Evolutionary conservation across 148 eudicot species (phyloP).

Genomic region (Chenopodium formosanum): DNA sequence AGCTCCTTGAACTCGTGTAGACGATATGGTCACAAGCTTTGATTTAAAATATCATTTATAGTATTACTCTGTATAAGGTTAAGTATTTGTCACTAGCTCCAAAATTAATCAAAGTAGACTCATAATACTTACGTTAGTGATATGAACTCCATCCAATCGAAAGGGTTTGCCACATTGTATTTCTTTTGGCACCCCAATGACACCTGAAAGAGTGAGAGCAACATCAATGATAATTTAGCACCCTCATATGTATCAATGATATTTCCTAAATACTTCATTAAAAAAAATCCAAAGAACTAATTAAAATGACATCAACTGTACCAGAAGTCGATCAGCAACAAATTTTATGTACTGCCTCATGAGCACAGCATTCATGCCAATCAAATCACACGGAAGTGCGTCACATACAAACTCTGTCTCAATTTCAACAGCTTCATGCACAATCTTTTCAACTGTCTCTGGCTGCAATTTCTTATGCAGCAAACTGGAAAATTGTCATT

Average conservation of each 20-base stretch:
- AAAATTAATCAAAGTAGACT: not conserved
- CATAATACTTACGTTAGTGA: conserved; percentile 60
- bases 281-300: not conserved
- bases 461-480: conserved; percentile 41
- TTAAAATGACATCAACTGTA: conserved; percentile 21
- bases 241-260: not conserved
- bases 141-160: conserved; percentile 94
- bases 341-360: conserved; percentile 87
- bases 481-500: conserved; percentile 35
- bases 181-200: conserved; percentile 54
- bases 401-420: conserved; percentile 78
- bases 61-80: not conserved
- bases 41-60: not conserved
- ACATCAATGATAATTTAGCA: conserved; percentile 2
- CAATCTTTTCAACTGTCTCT: conserved; percentile 51
- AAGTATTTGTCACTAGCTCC: not conserved
- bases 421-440: conserved; percentile 79
- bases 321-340: conserved; percentile 79
- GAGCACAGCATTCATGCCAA: conserved; percentile 74
- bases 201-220: conserved; percentile 43
- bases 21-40: not conserved
- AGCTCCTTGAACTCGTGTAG: not conserved
- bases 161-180: conserved; percentile 72
- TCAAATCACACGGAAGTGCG: conserved; percentile 76
- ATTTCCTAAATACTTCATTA: too few species aligned